Conservation (phyloP, 1,139 yeast genomes). For the Kurtzmaniella quercitrusa region DNA sequence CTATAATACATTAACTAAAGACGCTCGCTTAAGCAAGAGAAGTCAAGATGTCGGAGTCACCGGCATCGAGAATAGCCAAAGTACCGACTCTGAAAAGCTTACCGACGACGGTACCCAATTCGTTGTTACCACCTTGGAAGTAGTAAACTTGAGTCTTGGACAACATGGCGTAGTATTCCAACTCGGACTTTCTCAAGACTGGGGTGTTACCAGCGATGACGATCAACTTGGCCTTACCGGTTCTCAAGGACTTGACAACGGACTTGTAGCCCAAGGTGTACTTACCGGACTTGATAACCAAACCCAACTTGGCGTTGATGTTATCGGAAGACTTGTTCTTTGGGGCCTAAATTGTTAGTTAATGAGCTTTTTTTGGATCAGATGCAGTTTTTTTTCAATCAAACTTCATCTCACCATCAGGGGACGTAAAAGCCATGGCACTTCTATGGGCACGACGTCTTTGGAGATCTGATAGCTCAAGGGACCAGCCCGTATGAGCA, state of each 20-base stretch:
- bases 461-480: neutral
- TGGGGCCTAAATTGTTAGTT: slow-evolving; percentile 77
- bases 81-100: slow-evolving; percentile 99
- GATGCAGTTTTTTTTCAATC: too few species aligned
- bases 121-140: slow-evolving; percentile 99
- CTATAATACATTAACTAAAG: slow-evolving; percentile 10
- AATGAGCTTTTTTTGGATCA: slow-evolving; percentile 5
- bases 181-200: slow-evolving; percentile 99
- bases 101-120: slow-evolving; percentile 99
- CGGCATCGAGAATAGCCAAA: slow-evolving; percentile 93
- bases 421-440: too few species aligned
- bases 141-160: slow-evolving; percentile 97
- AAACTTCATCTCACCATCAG: too few species aligned
- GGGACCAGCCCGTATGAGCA: neutral
- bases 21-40: slow-evolving; percentile 21
- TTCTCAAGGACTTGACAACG: slow-evolving; percentile 96
- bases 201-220: slow-evolving; percentile 99
- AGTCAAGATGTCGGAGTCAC: slow-evolving; percentile 98
- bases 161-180: slow-evolving; percentile 99
- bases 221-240: slow-evolving; percentile 98
- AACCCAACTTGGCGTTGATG: slow-evolving; percentile 97
- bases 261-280: slow-evolving; percentile 99
- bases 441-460: too few species aligned
- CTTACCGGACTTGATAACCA: slow-evolving; percentile 98
- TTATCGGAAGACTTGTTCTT: slow-evolving; percentile 85